A percentile compares a stretch with the other conserved stretches of the same genome.
These are phyloP conservation scores for Martensiomyces pterosporus DNA, from an alignment of 192 early-diverging fungal genomes.

Conservation along the genomic window DNA sequence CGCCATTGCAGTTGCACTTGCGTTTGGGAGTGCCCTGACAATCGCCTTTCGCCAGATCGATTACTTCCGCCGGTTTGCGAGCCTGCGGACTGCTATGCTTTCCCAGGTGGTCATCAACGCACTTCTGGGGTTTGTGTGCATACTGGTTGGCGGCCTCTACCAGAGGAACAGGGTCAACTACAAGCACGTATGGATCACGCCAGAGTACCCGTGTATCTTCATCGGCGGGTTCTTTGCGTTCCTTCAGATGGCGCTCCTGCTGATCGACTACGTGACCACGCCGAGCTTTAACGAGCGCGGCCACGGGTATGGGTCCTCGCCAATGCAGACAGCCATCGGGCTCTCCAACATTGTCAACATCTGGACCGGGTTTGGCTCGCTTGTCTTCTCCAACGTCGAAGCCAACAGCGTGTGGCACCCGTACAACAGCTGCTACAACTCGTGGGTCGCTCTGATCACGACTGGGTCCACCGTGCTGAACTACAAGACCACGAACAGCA, in stretches of 20 bases:
- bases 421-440: constrained; percentile 48
- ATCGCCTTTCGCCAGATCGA: constrained; percentile 26
- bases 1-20: constrained; percentile 38
- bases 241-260: constrained; percentile 31
- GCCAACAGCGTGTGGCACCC: constrained; percentile 28
- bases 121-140: constrained; percentile 36
- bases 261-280: constrained; percentile 30
- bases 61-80: constrained; percentile 20
- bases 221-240: constrained; percentile 35
- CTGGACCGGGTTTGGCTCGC: constrained; percentile 48
- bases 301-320: constrained; percentile 24
- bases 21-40: constrained; percentile 41
- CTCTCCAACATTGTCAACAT: constrained; percentile 46
- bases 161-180: constrained; percentile 41
- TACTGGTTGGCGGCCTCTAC: constrained; percentile 32
- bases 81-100: constrained; percentile 18
- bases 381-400: constrained; percentile 44
- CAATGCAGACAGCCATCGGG: constrained; percentile 44
- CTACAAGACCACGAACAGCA: constrained; percentile 34
- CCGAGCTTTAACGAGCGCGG: constrained; percentile 45
- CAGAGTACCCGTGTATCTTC: constrained; percentile 47
- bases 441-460: constrained; percentile 41
- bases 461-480: constrained; percentile 34
- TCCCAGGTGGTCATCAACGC: constrained; percentile 32
- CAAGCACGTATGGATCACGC: constrained; percentile 34